Evolutionary conservation across 2,329 filamentous ascomycete genomes (phyloP).

Genomic region (Dothidotthia symphoricarpi): DNA sequence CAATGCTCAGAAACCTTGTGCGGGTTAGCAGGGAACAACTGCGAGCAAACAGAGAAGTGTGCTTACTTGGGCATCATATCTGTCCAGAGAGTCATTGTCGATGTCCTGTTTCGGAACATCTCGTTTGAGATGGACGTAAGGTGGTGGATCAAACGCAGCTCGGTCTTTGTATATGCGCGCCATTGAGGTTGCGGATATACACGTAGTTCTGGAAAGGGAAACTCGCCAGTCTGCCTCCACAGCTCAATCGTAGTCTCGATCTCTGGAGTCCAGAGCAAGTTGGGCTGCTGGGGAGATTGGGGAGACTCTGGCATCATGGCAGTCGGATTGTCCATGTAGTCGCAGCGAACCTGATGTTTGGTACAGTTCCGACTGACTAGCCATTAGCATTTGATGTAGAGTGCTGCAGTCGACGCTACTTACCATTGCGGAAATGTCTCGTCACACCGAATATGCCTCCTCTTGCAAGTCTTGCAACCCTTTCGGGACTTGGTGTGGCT

Average conservation of each 20-base stretch:
- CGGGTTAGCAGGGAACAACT: constrained; percentile 25
- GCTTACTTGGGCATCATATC: constrained; percentile 87
- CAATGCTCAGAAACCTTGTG: constrained; percentile 74
- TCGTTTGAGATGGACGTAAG: constrained; percentile 83
- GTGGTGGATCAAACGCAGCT: constrained; percentile 87
- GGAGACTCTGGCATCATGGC: constrained; percentile 59
- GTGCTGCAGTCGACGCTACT: constrained; percentile 22
- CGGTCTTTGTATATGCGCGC: constrained; percentile 69
- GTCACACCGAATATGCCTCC: constrained; percentile 94
- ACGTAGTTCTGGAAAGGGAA: constrained; percentile 79
- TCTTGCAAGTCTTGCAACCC: constrained; percentile 97
- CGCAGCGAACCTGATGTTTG: constrained; percentile 97
- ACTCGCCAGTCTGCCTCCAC: constrained; percentile 81
- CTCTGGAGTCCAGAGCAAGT: constrained; percentile 81
- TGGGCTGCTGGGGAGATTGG: constrained; percentile 53
- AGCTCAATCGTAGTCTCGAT: constrained; percentile 76
- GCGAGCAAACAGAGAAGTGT: constrained; percentile 13
- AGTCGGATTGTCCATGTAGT: constrained; percentile 85
- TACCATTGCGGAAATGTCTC: constrained; percentile 98
- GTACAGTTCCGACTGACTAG: constrained; percentile 84
- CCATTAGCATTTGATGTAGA: constrained; percentile 18
- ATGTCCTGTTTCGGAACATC: constrained; percentile 72
- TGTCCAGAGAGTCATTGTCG: constrained; percentile 88
- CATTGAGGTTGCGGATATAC: constrained; percentile 74
- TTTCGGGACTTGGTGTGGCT: constrained; percentile 99